Percentiles rank a stretch among this genome's conserved stretches.
Evolutionary conservation across 1,284 basidiomycete genomes (phyloP).

Genomic region (Naganishia albida): DNA sequence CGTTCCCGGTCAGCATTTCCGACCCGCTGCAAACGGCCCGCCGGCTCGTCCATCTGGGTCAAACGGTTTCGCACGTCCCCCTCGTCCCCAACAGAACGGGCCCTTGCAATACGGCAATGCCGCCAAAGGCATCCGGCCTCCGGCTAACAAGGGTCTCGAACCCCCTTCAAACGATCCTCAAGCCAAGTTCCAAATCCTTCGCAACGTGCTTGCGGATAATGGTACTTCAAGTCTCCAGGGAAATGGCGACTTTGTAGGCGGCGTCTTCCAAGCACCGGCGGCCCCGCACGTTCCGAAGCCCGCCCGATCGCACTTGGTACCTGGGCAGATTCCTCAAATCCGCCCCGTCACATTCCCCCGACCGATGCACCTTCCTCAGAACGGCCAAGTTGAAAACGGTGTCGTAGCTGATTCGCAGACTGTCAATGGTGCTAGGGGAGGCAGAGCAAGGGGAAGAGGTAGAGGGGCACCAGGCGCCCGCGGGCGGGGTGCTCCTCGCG

Average conservation of each 20-base stretch:
- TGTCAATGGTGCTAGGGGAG: conserved; percentile 55
- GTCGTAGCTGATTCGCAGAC: conserved; percentile 43
- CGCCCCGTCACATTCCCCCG: conserved; percentile 7
- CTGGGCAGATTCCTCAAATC: conserved; percentile 23
- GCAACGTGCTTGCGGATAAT: conserved; percentile 13
- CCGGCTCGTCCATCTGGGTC: conserved; percentile 61
- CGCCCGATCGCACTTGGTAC: conserved; percentile 8
- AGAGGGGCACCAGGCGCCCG: conserved; percentile 45
- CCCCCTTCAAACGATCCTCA: conserved; percentile 4
- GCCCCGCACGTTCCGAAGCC: conserved; percentile 7
- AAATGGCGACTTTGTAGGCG: conserved; percentile 15
- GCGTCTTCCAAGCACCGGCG: conserved; percentile 5
- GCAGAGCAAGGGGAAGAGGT: conserved; percentile 55
- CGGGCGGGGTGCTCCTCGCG: conserved; percentile 36
- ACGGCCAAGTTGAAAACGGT: not conserved
- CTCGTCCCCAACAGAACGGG: conserved; percentile 31
- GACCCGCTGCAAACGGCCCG: conserved; percentile 53
- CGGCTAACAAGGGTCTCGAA: not conserved
- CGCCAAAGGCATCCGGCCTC: conserved; percentile 42
- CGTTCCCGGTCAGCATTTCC: conserved; percentile 65
- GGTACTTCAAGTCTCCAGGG: not conserved
- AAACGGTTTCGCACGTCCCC: conserved; percentile 57
- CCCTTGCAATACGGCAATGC: conserved; percentile 50
- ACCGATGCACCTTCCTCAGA: not conserved
- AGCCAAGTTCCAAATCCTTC: conserved; percentile 19